Percentiles rank a stretch among this genome's conserved stretches.
Conservation (phyloP, 2,329 filamentous ascomycete genomes). For the Didymella sp. region DNA sequence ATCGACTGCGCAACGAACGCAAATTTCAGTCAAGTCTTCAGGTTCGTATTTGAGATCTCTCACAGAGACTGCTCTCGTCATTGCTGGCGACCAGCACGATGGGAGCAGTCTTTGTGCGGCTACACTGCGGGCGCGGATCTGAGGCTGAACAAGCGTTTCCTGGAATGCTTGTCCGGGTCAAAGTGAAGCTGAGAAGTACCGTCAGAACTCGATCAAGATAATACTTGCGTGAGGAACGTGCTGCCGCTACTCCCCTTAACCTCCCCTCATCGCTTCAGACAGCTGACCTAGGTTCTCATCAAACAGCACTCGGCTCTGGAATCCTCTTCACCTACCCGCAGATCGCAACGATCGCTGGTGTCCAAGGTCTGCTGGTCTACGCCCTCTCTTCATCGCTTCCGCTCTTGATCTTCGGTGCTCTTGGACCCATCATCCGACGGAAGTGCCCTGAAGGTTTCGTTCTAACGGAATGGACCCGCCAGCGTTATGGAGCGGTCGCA, state of each 20-base stretch:
- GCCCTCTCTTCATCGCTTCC: slow-evolving; percentile 75
- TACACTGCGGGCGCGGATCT: slow-evolving; percentile 87
- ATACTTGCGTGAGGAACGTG: slow-evolving; percentile 98
- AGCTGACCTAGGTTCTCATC: slow-evolving; percentile 45
- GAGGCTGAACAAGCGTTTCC: slow-evolving; percentile 6
- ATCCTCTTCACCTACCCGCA: slow-evolving; percentile 85
- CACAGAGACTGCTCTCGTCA: slow-evolving; percentile 34
- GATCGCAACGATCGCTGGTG: slow-evolving; percentile 77
- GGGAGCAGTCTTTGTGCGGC: slow-evolving; percentile 53
- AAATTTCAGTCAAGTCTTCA: slow-evolving; percentile 30
- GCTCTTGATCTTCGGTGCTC: slow-evolving; percentile 73
- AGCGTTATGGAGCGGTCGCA: slow-evolving; percentile 74
- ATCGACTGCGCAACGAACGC: slow-evolving; percentile 18
- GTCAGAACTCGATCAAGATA: slow-evolving; percentile 98
- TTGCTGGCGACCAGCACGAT: slow-evolving; percentile 8
- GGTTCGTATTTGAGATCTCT: slow-evolving; percentile 53
- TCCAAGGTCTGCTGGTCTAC: slow-evolving; percentile 81
- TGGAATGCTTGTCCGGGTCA: slow-evolving; percentile 14
- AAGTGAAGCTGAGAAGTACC: slow-evolving; percentile 91
- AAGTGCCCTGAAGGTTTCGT: slow-evolving; percentile 87
- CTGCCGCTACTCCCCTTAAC: slow-evolving; percentile 74
- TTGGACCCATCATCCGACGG: slow-evolving; percentile 78
- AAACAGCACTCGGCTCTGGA: slow-evolving; percentile 77
- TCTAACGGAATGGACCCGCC: slow-evolving; percentile 81
- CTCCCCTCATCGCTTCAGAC: slow-evolving; percentile 30